phyloP scores from a whole-genome alignment of 2,329 filamentous ascomycete species.

The Gaeumannomyces sp. region DNA sequence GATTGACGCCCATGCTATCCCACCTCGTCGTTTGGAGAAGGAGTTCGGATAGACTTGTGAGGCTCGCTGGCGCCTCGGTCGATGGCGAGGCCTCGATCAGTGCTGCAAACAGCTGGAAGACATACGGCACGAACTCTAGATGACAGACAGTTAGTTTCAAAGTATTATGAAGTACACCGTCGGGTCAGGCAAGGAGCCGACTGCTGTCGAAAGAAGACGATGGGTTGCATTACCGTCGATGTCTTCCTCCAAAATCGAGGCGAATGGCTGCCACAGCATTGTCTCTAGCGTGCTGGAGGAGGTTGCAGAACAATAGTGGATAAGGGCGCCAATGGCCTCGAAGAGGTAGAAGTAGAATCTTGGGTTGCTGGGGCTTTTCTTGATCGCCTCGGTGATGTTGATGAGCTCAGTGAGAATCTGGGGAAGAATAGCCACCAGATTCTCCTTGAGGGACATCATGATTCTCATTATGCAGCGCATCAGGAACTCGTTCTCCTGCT shows the following conservation, averaged over 20 bases:
- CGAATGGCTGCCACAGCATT: slow-evolving; percentile 77
- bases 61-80: slow-evolving; percentile 72
- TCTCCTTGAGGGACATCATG: slow-evolving; percentile 86
- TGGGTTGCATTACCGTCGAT: slow-evolving; percentile 56
- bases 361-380: slow-evolving; percentile 92
- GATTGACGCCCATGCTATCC: slow-evolving; percentile 79
- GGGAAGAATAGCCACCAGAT: slow-evolving; percentile 66
- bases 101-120: slow-evolving; percentile 91
- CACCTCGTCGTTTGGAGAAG: slow-evolving; percentile 78
- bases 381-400: slow-evolving; percentile 85
- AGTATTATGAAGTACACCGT: not conserved
- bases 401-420: slow-evolving; percentile 77
- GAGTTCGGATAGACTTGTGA: slow-evolving; percentile 70
- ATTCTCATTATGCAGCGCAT: slow-evolving; percentile 99
- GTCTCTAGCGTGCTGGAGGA: slow-evolving; percentile 71
- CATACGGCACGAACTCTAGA: slow-evolving; percentile 86
- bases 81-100: slow-evolving; percentile 81
- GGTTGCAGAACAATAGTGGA: slow-evolving; percentile 60
- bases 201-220: not conserved
- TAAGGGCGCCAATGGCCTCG: slow-evolving; percentile 84
- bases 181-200: not conserved
- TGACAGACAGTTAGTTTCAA: slow-evolving; percentile 1
- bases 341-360: slow-evolving; percentile 99
- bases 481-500: slow-evolving; percentile 97
- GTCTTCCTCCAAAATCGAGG: slow-evolving; percentile 71